These are phyloP conservation scores for Rhizoclosmatium globosum DNA, from an alignment of 192 early-diverging fungal species.

Conservation along the genomic window DNA sequence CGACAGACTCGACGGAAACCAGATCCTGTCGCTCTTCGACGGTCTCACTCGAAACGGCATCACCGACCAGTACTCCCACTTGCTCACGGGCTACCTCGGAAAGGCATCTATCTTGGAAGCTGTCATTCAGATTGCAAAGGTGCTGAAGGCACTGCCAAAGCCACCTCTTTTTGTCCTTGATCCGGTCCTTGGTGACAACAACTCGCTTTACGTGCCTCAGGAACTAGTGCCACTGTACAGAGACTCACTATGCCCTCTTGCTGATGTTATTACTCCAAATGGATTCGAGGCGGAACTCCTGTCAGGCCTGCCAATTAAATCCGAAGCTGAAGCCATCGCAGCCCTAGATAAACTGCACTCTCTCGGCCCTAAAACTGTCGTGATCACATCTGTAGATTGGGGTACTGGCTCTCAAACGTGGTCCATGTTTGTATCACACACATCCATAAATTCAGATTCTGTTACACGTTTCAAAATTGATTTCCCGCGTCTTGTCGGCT, in stretches of 20 bases:
- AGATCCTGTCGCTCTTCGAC: not conserved
- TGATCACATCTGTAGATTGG: slow-evolving; percentile 77
- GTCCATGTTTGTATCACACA: slow-evolving; percentile 55
- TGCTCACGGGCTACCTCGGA: slow-evolving; percentile 92
- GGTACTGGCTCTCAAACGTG: slow-evolving; percentile 21
- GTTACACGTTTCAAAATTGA: slow-evolving; percentile 65
- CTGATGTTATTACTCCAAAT: slow-evolving; percentile 89
- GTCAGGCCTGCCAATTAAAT: slow-evolving; percentile 60
- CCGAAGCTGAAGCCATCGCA: slow-evolving; percentile 55
- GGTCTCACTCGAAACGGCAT: not conserved
- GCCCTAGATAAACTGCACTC: slow-evolving; percentile 72
- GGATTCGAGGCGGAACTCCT: slow-evolving; percentile 88
- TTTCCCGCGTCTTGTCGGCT: slow-evolving; percentile 77
- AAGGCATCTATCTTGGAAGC: slow-evolving; percentile 67
- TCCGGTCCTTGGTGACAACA: not conserved
- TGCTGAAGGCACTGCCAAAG: slow-evolving; percentile 57
- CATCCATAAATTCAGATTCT: slow-evolving; percentile 21
- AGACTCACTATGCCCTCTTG: slow-evolving; percentile 69
- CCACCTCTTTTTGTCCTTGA: not conserved
- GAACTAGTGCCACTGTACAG: slow-evolving; percentile 85
- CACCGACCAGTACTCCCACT: slow-evolving; percentile 70
- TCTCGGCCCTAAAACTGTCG: slow-evolving; percentile 70
- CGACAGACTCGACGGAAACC: slow-evolving; percentile 61
- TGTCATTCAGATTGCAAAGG: slow-evolving; percentile 61
- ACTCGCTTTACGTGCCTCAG: slow-evolving; percentile 70